A percentile compares a stretch with the other conserved stretches of the same genome.
Conservation (phyloP, 495 filamentous ascomycete species). For the Neurospora hispaniola region DNA sequence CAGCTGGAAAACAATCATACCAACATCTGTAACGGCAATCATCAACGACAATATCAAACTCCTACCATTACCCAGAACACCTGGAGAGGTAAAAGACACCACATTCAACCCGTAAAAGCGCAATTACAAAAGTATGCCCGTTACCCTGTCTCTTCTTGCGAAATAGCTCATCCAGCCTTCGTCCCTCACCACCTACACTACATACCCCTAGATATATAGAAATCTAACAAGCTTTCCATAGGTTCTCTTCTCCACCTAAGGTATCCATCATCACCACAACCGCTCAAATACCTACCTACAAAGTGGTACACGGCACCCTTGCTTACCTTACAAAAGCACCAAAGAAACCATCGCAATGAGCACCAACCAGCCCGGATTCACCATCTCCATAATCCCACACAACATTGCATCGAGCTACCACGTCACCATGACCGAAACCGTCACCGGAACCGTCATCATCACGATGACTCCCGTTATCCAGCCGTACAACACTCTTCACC, state of each 20-base stretch:
- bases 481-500: too few relatives aligned
- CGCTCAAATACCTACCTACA: too few relatives aligned
- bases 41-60: background rate
- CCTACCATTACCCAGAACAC: background rate
- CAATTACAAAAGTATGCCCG: background rate
- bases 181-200: background rate
- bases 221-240: background rate
- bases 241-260: background rate
- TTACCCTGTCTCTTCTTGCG: background rate
- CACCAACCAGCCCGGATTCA: background rate
- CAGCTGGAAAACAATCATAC: background rate
- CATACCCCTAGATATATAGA: background rate
- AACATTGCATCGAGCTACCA: background rate
- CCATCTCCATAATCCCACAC: background rate
- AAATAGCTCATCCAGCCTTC: background rate
- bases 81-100: background rate
- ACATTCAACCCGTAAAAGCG: background rate
- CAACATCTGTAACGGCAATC: background rate
- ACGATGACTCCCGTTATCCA: background rate
- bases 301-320: background rate
- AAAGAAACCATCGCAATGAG: background rate
- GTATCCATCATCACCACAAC: background rate
- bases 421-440: background rate
- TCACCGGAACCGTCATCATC: background rate
- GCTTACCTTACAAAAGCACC: background rate